Percentiles rank a stretch among this genome's conserved stretches.
Evolutionary conservation across 441 rosid genomes (phyloP).

Genomic region (Biscutella laevigata): DNA sequence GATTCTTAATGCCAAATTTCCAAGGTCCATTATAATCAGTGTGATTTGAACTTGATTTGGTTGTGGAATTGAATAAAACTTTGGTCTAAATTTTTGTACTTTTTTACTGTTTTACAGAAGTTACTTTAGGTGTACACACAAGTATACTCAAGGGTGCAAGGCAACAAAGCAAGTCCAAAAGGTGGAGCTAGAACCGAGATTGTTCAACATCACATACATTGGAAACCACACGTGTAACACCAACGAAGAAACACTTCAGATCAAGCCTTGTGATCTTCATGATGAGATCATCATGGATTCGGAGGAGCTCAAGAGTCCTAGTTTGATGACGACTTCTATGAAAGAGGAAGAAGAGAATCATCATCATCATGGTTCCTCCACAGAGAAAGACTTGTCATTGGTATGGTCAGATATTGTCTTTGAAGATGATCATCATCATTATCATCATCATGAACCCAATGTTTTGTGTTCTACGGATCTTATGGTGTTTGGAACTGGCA

Average conservation of each 20-base stretch:
- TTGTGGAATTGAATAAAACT: conserved; percentile 2
- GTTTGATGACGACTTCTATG: conserved; percentile 7
- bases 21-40: conserved; percentile 37
- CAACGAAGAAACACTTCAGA: background rate
- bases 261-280: conserved; percentile 13
- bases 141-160: conserved; percentile 52
- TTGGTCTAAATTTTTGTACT: background rate
- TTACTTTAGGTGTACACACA: conserved; percentile 72
- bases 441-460: conserved; percentile 20
- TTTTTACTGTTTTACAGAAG: conserved; percentile 38
- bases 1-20: conserved; percentile 56
- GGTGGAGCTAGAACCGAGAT: conserved; percentile 36
- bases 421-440: conserved; percentile 6
- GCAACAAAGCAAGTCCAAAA: conserved; percentile 76
- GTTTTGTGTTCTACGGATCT: conserved; percentile 9
- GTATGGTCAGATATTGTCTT: conserved; percentile 10
- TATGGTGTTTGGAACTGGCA: conserved; percentile 11
- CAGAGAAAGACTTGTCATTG: background rate
- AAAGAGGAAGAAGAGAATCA: conserved; percentile 18
- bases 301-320: conserved; percentile 20
- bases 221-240: conserved; percentile 54
- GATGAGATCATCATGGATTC: conserved; percentile 26
- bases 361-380: conserved; percentile 12
- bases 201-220: conserved; percentile 40
- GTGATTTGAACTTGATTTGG: background rate